Conservation (phyloP, 257 asterid species). For the Ilex aquifolium region DNA sequence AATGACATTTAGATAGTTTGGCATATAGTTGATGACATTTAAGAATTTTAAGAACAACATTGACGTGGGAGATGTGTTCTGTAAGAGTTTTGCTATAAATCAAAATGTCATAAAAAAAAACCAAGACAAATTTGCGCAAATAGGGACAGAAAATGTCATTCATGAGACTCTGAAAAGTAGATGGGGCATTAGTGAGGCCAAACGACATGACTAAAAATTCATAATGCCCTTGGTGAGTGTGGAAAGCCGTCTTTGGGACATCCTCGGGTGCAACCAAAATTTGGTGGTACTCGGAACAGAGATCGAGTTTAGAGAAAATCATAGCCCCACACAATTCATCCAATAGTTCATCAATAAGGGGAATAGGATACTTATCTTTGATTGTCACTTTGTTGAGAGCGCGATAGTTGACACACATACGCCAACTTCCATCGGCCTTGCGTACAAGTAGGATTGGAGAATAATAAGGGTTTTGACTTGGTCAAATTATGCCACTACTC, state of each 20-base stretch:
- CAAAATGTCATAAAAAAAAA: neutral
- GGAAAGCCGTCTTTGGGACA: neutral
- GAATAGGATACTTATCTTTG: neutral
- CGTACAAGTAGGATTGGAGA: neutral
- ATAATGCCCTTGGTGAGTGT: neutral
- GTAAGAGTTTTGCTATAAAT: neutral
- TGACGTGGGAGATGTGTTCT: neutral
- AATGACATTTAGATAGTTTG: neutral
- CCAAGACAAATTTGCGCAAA: neutral
- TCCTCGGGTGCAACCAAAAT: neutral
- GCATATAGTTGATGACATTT: neutral
- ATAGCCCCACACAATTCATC: neutral
- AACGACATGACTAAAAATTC: neutral
- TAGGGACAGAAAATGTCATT: neutral
- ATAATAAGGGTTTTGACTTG: neutral
- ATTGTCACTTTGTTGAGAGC: neutral
- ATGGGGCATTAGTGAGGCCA: neutral
- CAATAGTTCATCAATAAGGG: neutral
- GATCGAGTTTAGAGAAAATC: neutral
- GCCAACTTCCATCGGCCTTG: neutral
- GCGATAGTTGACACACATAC: neutral
- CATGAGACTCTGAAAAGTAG: neutral
- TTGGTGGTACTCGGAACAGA: neutral
- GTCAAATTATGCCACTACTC: neutral
- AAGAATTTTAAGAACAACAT: neutral